These are phyloP conservation scores for Venturia asperata DNA, from an alignment of 2,329 filamentous ascomycete genomes.

Conservation along the genomic window DNA sequence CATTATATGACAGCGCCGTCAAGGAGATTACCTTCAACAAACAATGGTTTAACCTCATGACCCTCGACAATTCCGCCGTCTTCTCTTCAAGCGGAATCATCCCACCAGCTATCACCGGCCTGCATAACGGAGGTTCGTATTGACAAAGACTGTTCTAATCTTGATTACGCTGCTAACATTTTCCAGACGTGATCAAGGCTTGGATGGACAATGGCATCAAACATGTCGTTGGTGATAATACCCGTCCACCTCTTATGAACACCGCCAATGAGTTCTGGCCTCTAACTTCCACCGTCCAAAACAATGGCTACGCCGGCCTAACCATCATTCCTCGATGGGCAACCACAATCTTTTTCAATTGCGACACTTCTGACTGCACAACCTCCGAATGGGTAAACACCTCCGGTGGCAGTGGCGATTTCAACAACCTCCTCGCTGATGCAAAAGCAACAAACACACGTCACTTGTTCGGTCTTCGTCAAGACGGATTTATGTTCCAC, in stretches of 20 bases:
- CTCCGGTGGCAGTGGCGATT: slow-evolving; percentile 12
- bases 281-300: not conserved
- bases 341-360: slow-evolving; percentile 16
- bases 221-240: slow-evolving; percentile 14
- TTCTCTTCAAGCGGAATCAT: slow-evolving; percentile 15
- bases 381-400: slow-evolving; percentile 13
- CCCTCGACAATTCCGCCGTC: not conserved
- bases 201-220: slow-evolving; percentile 17
- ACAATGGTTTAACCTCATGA: not conserved
- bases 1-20: slow-evolving; percentile 21
- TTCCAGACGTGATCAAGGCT: slow-evolving; percentile 7
- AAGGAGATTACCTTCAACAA: slow-evolving; percentile 16
- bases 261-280: slow-evolving; percentile 17
- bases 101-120: slow-evolving; percentile 18
- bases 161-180: not conserved
- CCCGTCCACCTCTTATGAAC: slow-evolving; percentile 4
- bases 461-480: slow-evolving; percentile 11
- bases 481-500: slow-evolving; percentile 18
- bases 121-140: slow-evolving; percentile 12
- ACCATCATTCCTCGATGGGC: slow-evolving; percentile 15
- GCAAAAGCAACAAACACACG: slow-evolving; percentile 10
- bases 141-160: not conserved
- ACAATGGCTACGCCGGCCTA: slow-evolving; percentile 12
- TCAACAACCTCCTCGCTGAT: slow-evolving; percentile 5
- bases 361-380: slow-evolving; percentile 12